phyloP scores from a whole-genome alignment of 768 basidiomycete species.

The Amanita rubescens region DNA sequence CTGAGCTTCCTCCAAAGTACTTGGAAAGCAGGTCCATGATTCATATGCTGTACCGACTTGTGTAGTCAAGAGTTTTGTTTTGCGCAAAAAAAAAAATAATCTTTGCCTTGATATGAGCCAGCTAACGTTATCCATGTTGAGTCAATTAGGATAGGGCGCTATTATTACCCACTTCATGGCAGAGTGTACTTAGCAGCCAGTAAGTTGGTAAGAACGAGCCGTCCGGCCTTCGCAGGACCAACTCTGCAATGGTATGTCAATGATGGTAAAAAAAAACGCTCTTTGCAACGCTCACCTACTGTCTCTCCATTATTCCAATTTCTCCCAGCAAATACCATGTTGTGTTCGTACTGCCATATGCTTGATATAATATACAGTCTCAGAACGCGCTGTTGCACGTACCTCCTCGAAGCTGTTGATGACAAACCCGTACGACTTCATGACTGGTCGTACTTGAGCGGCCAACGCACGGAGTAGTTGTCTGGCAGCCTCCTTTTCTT shows the following conservation, averaged over 20 bases:
- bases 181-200: conserved; percentile 71
- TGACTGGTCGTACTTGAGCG: conserved; percentile 76
- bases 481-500: conserved; percentile 52
- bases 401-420: conserved; percentile 85
- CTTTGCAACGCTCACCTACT: conserved; percentile 39
- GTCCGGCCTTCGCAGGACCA: conserved; percentile 58
- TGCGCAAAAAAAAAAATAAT: neutral
- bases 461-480: conserved; percentile 74
- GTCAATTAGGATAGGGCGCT: conserved; percentile 1
- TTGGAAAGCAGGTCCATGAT: conserved; percentile 75
- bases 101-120: conserved; percentile 74
- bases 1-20: conserved; percentile 61
- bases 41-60: conserved; percentile 51
- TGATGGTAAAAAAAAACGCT: neutral
- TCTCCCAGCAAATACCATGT: conserved; percentile 69
- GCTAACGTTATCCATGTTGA: conserved; percentile 30
- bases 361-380: neutral
- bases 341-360: conserved; percentile 65
- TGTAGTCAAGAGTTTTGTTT: neutral
- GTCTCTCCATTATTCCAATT: conserved; percentile 85
- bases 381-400: conserved; percentile 6
- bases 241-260: conserved; percentile 37
- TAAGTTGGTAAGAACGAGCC: conserved; percentile 56
- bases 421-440: conserved; percentile 70
- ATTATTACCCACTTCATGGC: conserved; percentile 61